phyloP scores from a whole-genome alignment of 192 early-diverging fungal species.

The Gigaspora rosea region DNA sequence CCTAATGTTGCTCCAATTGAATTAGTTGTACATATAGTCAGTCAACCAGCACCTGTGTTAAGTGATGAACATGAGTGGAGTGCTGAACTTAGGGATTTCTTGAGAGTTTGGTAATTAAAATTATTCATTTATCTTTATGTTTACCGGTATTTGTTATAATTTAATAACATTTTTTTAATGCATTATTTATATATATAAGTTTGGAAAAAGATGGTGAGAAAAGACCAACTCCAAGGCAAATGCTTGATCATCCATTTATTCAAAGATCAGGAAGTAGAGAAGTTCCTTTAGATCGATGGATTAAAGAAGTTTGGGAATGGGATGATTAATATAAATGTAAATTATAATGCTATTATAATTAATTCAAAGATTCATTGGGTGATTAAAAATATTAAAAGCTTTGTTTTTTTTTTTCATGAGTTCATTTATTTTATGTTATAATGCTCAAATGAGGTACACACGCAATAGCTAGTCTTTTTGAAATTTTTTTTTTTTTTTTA shows the following conservation, averaged over 20 bases:
- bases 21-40: conserved; percentile 89
- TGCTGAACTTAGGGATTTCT: conserved; percentile 67
- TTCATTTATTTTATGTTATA: too few relatives aligned
- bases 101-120: conserved; percentile 65
- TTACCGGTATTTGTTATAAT: conserved; percentile 18
- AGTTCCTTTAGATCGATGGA: conserved; percentile 72
- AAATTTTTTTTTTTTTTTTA: too few relatives aligned
- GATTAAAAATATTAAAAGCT: too few relatives aligned
- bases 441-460: too few relatives aligned
- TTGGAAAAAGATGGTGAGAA: conserved; percentile 72
- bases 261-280: conserved; percentile 55
- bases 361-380: too few relatives aligned
- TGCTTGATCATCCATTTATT: conserved; percentile 74
- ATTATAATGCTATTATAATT: neutral
- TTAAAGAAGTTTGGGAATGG: conserved; percentile 68
- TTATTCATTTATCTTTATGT: neutral
- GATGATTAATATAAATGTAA: neutral
- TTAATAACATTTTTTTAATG: conserved; percentile 21
- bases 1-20: conserved; percentile 89
- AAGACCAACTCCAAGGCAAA: conserved; percentile 68
- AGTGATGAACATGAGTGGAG: conserved; percentile 63
- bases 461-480: too few relatives aligned
- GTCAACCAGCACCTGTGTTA: conserved; percentile 81
- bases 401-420: too few relatives aligned
- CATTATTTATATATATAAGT: conserved; percentile 42